phyloP scores from a whole-genome alignment of 108 stramenopile genomes.

The Nitzschia sp. region DNA sequence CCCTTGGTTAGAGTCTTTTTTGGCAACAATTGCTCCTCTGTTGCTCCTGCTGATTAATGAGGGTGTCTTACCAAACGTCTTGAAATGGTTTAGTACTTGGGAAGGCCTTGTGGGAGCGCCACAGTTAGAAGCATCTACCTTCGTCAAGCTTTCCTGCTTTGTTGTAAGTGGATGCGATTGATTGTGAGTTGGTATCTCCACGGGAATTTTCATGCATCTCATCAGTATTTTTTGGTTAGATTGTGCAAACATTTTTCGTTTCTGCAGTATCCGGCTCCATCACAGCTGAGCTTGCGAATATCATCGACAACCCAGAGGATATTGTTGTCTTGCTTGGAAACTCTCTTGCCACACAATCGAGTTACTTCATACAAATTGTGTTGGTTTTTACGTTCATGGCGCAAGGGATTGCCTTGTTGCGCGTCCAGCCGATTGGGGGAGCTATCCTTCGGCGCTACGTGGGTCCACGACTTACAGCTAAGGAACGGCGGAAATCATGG shows the following conservation, averaged over 20 bases:
- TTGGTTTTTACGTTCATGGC: constrained; percentile 39
- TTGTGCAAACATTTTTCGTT: constrained; percentile 68
- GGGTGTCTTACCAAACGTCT: constrained; percentile 31
- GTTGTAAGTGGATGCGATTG: constrained; percentile 31
- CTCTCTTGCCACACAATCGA: constrained; percentile 45
- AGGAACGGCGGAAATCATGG: constrained; percentile 47
- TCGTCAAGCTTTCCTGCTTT: constrained; percentile 58
- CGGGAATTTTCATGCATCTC: neutral
- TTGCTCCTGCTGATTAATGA: constrained; percentile 32
- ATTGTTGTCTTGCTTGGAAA: constrained; percentile 43
- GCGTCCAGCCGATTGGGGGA: constrained; percentile 29
- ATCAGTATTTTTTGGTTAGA: neutral
- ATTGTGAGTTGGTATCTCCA: neutral
- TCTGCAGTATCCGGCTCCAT: constrained; percentile 50
- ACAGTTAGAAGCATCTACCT: constrained; percentile 43
- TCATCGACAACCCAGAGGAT: constrained; percentile 31
- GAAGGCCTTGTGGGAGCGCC: constrained; percentile 44
- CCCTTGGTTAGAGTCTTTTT: constrained; percentile 33
- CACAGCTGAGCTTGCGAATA: constrained; percentile 28
- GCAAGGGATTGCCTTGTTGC: constrained; percentile 37
- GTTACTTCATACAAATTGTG: constrained; percentile 45
- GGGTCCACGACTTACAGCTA: constrained; percentile 52
- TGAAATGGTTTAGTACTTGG: constrained; percentile 35
- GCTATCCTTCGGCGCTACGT: constrained; percentile 35
- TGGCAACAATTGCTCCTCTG: constrained; percentile 46